Percentiles rank a stretch among this genome's conserved stretches.
These are phyloP conservation scores for Metschnikowia koreensis DNA, from an alignment of 805 yeast genomes.

Conservation along the genomic window DNA sequence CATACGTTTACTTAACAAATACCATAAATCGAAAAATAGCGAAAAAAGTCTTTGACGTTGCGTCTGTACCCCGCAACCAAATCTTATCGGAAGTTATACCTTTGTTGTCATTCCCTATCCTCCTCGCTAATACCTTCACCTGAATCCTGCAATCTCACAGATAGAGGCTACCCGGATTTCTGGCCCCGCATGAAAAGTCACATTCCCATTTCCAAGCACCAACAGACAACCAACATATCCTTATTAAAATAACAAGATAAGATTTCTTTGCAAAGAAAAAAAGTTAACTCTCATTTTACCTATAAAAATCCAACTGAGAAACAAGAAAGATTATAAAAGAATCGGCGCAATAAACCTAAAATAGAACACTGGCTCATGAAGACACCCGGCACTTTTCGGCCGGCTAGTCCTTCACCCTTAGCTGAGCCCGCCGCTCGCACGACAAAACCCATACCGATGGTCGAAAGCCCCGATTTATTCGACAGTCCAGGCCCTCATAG, in stretches of 20 bases:
- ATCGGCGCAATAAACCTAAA: background rate
- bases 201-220: background rate
- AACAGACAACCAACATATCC: background rate
- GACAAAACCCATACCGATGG: background rate
- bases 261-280: too few relatives aligned
- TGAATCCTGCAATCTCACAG: background rate
- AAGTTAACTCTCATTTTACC: too few relatives aligned
- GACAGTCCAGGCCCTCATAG: constrained; percentile 2
- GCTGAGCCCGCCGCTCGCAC: constrained; percentile 6
- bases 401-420: constrained; percentile 20
- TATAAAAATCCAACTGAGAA: background rate
- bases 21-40: too few relatives aligned
- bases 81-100: background rate
- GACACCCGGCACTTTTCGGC: constrained; percentile 15
- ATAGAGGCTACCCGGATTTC: background rate
- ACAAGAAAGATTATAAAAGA: too few relatives aligned
- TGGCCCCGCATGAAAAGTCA: background rate
- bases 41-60: too few relatives aligned
- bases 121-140: background rate
- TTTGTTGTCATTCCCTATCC: background rate
- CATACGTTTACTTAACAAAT: too few relatives aligned
- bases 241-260: too few relatives aligned
- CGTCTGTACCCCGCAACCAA: too few relatives aligned
- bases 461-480: constrained; percentile 3
- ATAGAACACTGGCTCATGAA: constrained; percentile 2